Evolutionary conservation across 164 flowering plant species (phyloP), one percentile per base, ranked within the genome.

Genomic region (Platanus orientalis): DNA sequence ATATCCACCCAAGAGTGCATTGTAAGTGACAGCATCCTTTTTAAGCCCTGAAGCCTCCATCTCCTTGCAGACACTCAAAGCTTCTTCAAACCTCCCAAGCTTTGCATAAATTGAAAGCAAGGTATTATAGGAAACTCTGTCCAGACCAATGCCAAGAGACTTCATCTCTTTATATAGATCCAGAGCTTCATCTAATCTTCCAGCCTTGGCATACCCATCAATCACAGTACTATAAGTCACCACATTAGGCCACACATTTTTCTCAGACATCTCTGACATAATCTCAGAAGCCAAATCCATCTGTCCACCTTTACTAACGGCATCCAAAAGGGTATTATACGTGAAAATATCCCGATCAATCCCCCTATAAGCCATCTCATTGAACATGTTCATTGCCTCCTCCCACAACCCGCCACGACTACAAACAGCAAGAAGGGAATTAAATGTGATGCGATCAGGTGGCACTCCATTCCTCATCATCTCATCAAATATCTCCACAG

Each of bases 191-290:
- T 87, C 90, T 17, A 86, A 72, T 55, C 81, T 81, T 34, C 96
- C 90, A 4, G 82, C 83, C 72, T 92, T 95, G 0, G 92, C 93
- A 80, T 82, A 91, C 47, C 99, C 99, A 76, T 92, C 96, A 53
- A 91, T 80, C 80, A 95, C 64, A 0, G 97, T 95, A 65, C 99
- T 95, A 58, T 91, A 95, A 57, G 96, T 89, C 19, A 95, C 94
- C 58, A 91, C 92, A 75, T 92, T 95, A 2, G 99, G 99, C 73
- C 73, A 55, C 3, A 95, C 70, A 56, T 74, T 78, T 78, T 83
- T 91, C 13, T 67, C 47, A 0, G 84, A 60, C 97, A 95, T 92
- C 77, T 88, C 89, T 1, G 80, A 70, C 96, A 95, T 84, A 12
- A 92, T 84, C 56, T 81, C 81, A 65, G 72, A 78, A 28, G 96